These are phyloP conservation scores for Heliamphora exappendiculata DNA, from an alignment of 148 eudicot genomes.

Conservation along the genomic window DNA sequence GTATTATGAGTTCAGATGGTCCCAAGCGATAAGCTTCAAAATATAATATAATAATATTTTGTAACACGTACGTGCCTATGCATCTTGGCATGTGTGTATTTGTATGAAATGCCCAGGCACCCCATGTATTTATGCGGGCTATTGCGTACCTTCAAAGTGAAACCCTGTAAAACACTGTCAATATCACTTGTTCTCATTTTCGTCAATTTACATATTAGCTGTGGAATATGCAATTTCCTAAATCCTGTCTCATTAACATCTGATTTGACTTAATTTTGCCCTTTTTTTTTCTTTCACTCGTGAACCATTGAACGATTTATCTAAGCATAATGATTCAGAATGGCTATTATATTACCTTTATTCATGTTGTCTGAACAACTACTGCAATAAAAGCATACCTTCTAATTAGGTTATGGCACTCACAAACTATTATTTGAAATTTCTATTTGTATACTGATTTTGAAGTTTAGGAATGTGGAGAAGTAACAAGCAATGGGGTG, in stretches of 20 bases:
- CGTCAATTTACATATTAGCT: not conserved
- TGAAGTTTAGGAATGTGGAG: slow-evolving; percentile 72
- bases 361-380: not conserved
- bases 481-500: slow-evolving; percentile 54
- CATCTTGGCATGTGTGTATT: not conserved
- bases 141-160: not conserved
- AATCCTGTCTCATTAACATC: not conserved
- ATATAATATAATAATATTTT: not conserved
- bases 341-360: not conserved
- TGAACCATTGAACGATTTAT: not conserved
- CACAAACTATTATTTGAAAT: not conserved
- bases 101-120: not conserved
- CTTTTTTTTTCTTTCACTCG: not conserved
- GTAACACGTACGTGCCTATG: not conserved
- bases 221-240: not conserved
- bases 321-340: not conserved
- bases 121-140: not conserved
- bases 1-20: not conserved
- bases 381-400: not conserved
- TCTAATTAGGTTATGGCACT: not conserved
- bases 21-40: not conserved
- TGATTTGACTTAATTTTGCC: not conserved
- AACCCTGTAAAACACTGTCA: not conserved
- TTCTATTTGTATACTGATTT: slow-evolving; percentile 12
- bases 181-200: not conserved